Evolutionary conservation across 169 alveolate genomes (phyloP), one percentile per base, ranked within the genome.

Genomic region (Cryptosporidium bovis): DNA sequence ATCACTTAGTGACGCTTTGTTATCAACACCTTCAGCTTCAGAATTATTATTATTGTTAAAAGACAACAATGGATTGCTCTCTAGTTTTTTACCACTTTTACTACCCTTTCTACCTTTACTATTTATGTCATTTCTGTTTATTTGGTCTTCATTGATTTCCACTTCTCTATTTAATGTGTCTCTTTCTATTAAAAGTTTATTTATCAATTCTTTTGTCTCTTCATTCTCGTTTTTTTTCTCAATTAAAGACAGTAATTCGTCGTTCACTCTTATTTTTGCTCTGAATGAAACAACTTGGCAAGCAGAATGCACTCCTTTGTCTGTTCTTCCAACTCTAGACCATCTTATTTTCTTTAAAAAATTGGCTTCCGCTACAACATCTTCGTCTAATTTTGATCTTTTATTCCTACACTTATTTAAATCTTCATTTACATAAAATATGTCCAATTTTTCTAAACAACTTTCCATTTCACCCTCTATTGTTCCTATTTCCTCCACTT

Each of bases 281-380:
- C 87, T 77, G 40, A 77, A 77, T n/a, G 87, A 77, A 18, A 46
- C 87, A 18, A 77, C 71, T 27, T 77, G 87, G 16, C 87, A 77
- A 10, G 40, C 87, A 44, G 87, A 77, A 62, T 77, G 87, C 1
- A 95, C 97, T n/a, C 97, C 97, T 66, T 92, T 90, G 71, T 95
- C 97, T 16, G 97, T 95, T 34, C 97, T 82, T n/a, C 96, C 96
- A 1, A 95, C 95, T 64, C 95, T 91, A 3, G 97, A 91, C 92
- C 92, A 82, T 29, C 83, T 93, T 13, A 91, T 90, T 58, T 90
- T 92, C 82, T 51, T 83, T 31, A 58, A 48, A 50, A 69, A 50
- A 15, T 67, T 83, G n/a, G 48, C 71, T 40, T 40, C 48, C 16
- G 34, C 34, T 18, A 53, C 44, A 27, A n/a, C 1, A 33, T 18